These are phyloP conservation scores for Mycena rebaudengoi DNA, from an alignment of 768 basidiomycete genomes.

Conservation along the genomic window DNA sequence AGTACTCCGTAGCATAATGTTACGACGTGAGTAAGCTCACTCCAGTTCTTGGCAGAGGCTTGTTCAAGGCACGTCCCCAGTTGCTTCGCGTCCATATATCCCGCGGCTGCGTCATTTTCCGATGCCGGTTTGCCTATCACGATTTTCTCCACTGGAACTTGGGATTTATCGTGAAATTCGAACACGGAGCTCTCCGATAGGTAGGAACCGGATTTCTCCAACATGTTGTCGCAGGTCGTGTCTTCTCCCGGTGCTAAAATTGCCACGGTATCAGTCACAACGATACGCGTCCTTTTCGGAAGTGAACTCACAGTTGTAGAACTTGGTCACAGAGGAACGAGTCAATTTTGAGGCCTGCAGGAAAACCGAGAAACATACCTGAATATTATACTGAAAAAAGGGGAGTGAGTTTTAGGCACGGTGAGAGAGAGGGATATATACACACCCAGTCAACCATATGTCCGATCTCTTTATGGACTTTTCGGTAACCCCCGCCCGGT, in stretches of 20 bases:
- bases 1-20: not conserved
- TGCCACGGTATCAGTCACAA: not conserved
- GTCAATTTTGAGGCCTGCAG: not conserved
- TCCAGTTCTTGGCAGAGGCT: not conserved
- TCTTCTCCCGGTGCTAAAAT: not conserved
- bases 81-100: not conserved
- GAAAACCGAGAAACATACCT: too few relatives aligned
- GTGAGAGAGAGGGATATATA: too few relatives aligned
- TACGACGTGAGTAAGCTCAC: not conserved
- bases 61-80: not conserved
- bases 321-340: not conserved
- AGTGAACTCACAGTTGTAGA: not conserved
- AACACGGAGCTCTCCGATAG: not conserved
- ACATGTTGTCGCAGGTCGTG: not conserved
- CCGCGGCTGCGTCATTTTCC: not conserved
- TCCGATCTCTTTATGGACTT: not conserved
- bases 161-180: not conserved
- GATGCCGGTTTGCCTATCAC: not conserved
- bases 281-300: not conserved
- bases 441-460: slow-evolving; percentile 1
- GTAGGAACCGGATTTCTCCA: not conserved
- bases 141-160: not conserved
- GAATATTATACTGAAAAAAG: not conserved
- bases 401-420: too few relatives aligned
- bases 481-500: not conserved